A percentile compares a stretch with the other conserved stretches of the same genome.
Conservation (phyloP, 768 basidiomycete genomes). For the Termitomyces eurrhizus region DNA sequence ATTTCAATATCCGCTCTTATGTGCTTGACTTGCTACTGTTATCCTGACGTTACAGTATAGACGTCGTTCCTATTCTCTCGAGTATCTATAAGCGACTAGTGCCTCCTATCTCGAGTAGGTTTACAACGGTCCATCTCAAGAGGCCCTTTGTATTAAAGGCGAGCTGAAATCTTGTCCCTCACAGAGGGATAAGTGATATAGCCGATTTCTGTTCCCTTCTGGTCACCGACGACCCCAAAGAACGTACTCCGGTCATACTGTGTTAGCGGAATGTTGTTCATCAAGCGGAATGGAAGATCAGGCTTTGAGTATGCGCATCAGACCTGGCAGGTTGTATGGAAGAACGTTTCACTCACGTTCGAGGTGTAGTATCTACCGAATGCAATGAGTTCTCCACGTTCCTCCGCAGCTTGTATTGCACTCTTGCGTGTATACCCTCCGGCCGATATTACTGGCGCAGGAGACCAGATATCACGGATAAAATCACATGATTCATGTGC, state of each 20-base stretch:
- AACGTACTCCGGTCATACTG: constrained; percentile 34
- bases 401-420: constrained; percentile 34
- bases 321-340: neutral
- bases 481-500: constrained; percentile 36
- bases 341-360: constrained; percentile 22
- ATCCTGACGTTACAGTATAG: too few relatives aligned
- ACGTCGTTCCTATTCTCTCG: too few relatives aligned
- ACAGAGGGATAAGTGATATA: constrained; percentile 26
- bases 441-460: constrained; percentile 34
- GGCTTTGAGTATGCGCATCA: neutral
- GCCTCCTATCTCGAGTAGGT: too few relatives aligned
- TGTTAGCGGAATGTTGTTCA: constrained; percentile 20
- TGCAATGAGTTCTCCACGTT: constrained; percentile 23
- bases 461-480: constrained; percentile 42
- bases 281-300: constrained; percentile 8
- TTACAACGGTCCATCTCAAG: neutral
- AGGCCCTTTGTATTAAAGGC: neutral
- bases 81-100: too few relatives aligned
- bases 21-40: too few relatives aligned
- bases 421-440: constrained; percentile 41
- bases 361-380: constrained; percentile 29
- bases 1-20: too few relatives aligned
- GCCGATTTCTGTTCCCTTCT: constrained; percentile 20
- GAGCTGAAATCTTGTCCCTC: too few relatives aligned
- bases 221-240: constrained; percentile 27